phyloP scores from a whole-genome alignment of 1,284 basidiomycete species.

The Cutaneotrichosporon spelunceum region DNA sequence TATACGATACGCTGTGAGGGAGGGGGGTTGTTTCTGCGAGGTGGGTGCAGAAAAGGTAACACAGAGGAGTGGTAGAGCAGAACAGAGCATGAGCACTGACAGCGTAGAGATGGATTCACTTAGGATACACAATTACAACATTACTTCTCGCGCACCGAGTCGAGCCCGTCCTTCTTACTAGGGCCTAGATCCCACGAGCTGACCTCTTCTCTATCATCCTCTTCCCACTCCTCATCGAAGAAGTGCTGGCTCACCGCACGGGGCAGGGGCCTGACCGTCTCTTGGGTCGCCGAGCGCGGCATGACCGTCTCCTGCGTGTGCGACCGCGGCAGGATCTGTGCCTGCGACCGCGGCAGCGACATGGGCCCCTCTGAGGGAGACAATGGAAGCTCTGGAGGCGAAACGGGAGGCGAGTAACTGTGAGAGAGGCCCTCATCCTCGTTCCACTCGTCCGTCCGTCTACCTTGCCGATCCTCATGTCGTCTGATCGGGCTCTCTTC shows the following conservation, averaged over 20 bases:
- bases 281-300: conserved; percentile 2
- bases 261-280: background rate
- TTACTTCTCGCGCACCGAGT: background rate
- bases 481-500: background rate
- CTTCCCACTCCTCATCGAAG: background rate
- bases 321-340: background rate
- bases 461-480: background rate
- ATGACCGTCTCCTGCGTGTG: conserved; percentile 6
- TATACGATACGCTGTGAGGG: background rate
- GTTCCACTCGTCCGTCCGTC: background rate
- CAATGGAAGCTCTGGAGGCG: background rate
- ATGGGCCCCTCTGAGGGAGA: background rate
- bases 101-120: too few relatives aligned
- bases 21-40: background rate
- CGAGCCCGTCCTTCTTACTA: background rate
- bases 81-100: too few relatives aligned
- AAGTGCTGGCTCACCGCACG: background rate
- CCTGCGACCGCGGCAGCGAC: background rate
- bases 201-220: background rate
- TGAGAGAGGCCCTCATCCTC: background rate
- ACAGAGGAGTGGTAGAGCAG: background rate
- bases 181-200: background rate
- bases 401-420: background rate
- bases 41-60: background rate
- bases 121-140: conserved; percentile 9